These are phyloP conservation scores for Venustampulla echinocandica DNA, from an alignment of 495 filamentous ascomycete genomes.

Conservation along the genomic window DNA sequence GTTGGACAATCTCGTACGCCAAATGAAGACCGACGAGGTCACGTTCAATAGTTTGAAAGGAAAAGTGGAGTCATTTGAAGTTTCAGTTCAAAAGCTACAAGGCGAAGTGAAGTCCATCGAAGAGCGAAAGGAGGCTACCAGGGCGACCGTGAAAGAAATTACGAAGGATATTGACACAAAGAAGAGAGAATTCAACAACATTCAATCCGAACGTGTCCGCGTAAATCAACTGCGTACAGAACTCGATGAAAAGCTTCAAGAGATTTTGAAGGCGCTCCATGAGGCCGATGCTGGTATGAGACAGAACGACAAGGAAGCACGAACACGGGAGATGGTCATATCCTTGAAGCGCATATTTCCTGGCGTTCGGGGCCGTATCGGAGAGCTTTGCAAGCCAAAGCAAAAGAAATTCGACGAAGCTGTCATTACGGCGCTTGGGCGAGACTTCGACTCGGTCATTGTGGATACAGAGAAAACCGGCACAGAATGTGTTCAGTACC, in stretches of 20 bases:
- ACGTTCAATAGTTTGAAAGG: conserved; percentile 76
- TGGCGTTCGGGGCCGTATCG: conserved; percentile 81
- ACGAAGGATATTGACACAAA: conserved; percentile 74
- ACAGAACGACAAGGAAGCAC: conserved; percentile 70
- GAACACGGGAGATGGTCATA: conserved; percentile 68
- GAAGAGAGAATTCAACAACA: conserved; percentile 79
- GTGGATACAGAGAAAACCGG: conserved; percentile 96
- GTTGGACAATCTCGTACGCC: conserved; percentile 73
- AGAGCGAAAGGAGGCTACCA: conserved; percentile 53
- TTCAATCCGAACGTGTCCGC: conserved; percentile 76
- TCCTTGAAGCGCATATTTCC: conserved; percentile 86
- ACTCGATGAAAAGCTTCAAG: conserved; percentile 81
- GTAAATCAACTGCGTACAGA: conserved; percentile 73
- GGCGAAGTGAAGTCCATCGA: conserved; percentile 60
- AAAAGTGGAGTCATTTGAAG: conserved; percentile 72
- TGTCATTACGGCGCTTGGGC: conserved; percentile 83
- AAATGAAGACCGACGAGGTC: conserved; percentile 81
- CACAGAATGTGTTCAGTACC: conserved; percentile 87
- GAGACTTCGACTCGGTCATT: conserved; percentile 87
- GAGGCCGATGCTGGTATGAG: conserved; percentile 77
- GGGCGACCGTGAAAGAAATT: conserved; percentile 53
- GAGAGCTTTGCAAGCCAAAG: conserved; percentile 89
- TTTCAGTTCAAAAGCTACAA: conserved; percentile 62
- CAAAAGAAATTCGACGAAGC: conserved; percentile 93
- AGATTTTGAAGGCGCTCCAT: conserved; percentile 65